Percentiles rank a stretch among this genome's conserved stretches.
Evolutionary conservation across 1,284 basidiomycete species (phyloP).

Genomic region (Puccinia sorghi): DNA sequence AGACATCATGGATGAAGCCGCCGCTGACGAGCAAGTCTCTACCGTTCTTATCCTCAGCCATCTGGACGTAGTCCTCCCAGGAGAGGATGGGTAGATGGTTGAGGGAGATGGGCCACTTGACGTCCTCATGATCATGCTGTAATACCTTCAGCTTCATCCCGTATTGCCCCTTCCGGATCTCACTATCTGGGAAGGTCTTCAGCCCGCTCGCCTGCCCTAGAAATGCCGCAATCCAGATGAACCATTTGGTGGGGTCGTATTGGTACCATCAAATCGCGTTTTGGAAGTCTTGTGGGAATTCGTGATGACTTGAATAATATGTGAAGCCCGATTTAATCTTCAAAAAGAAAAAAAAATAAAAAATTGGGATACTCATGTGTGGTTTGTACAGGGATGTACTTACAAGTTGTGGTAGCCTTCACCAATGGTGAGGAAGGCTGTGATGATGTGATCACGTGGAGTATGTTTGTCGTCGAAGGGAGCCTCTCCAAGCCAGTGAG

Average conservation of each 20-base stretch:
- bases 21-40: conserved; percentile 74
- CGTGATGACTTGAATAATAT: too few relatives aligned
- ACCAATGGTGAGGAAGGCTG: conserved; percentile 81
- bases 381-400: too few relatives aligned
- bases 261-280: conserved; percentile 89
- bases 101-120: conserved; percentile 78
- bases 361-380: too few relatives aligned
- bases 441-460: conserved; percentile 80
- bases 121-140: too few relatives aligned
- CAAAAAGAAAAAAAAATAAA: too few relatives aligned
- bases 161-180: conserved; percentile 84
- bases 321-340: too few relatives aligned
- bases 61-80: conserved; percentile 79
- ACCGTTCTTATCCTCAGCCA: conserved; percentile 64
- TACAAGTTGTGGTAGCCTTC: conserved; percentile 95
- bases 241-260: conserved; percentile 71
- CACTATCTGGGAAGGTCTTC: conserved; percentile 90
- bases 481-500: conserved; percentile 87
- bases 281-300: conserved; percentile 70
- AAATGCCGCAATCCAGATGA: conserved; percentile 70
- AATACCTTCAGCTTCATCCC: conserved; percentile 92
- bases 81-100: conserved; percentile 76
- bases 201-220: conserved; percentile 80
- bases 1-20: conserved; percentile 90
- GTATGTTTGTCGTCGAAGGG: conserved; percentile 95